A percentile compares a stretch with the other conserved stretches of the same genome.
Conservation (phyloP, 2,329 filamentous ascomycete genomes). For the Periconia sp. region DNA sequence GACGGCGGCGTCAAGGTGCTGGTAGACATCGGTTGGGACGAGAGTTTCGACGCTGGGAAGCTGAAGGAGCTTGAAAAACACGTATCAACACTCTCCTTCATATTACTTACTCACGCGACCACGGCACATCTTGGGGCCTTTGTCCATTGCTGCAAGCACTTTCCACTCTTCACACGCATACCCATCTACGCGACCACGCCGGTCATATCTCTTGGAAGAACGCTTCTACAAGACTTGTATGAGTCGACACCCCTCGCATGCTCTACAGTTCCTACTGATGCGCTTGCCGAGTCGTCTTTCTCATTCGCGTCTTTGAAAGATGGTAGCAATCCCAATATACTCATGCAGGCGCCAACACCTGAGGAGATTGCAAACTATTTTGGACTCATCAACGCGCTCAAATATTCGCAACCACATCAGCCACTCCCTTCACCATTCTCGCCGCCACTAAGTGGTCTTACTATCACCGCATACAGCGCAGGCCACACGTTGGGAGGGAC, state of each 20-base stretch:
- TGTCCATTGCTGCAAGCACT: constrained; percentile 95
- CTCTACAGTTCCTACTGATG: constrained; percentile 73
- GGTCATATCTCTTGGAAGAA: constrained; percentile 89
- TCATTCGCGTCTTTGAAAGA: constrained; percentile 56
- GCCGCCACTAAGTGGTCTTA: constrained; percentile 84
- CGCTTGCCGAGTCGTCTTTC: constrained; percentile 67
- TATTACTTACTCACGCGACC: constrained; percentile 93
- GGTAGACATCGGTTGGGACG: constrained; percentile 95
- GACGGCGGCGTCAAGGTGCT: constrained; percentile 96
- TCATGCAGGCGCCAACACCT: constrained; percentile 70
- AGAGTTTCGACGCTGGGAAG: constrained; percentile 79
- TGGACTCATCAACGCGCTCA: constrained; percentile 83
- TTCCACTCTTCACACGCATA: constrained; percentile 87
- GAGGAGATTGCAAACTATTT: constrained; percentile 95
- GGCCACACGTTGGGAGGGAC: constrained; percentile 95
- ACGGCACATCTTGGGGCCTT: constrained; percentile 89
- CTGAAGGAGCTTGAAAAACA: constrained; percentile 91
- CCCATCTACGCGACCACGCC: constrained; percentile 93
- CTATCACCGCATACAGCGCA: constrained; percentile 94
- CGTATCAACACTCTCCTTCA: constrained; percentile 85
- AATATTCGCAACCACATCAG: constrained; percentile 96
- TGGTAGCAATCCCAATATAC: constrained; percentile 50
- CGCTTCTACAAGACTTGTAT: constrained; percentile 89
- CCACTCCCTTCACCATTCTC: constrained; percentile 85
- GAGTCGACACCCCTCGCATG: constrained; percentile 84